These are phyloP conservation scores for Truncatella angustata DNA, from an alignment of 2,329 filamentous ascomycete species.

Conservation along the genomic window DNA sequence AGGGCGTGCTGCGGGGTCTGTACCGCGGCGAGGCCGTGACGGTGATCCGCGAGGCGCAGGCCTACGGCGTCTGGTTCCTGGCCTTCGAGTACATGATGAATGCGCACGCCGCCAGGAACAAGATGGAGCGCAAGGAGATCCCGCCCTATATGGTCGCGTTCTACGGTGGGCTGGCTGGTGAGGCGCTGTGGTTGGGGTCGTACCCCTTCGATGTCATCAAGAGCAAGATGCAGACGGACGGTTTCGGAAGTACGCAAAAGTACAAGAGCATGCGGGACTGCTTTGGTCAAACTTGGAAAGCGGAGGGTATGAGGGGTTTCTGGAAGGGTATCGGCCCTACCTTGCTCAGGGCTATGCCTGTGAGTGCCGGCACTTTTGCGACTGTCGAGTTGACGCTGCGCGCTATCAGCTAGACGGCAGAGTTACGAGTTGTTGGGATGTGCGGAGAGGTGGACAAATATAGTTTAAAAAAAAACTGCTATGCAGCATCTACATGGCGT, in stretches of 20 bases:
- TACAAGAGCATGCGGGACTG: slow-evolving; percentile 86
- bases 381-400: slow-evolving; percentile 70
- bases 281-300: slow-evolving; percentile 77
- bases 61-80: slow-evolving; percentile 94
- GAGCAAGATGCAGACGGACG: slow-evolving; percentile 99
- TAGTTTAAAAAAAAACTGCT: neutral
- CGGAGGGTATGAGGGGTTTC: slow-evolving; percentile 79
- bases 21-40: slow-evolving; percentile 90
- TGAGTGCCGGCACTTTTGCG: slow-evolving; percentile 95
- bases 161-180: slow-evolving; percentile 91
- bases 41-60: slow-evolving; percentile 82
- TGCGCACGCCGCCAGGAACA: slow-evolving; percentile 75
- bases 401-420: slow-evolving; percentile 45
- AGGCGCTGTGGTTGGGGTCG: slow-evolving; percentile 87
- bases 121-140: slow-evolving; percentile 72
- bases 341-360: slow-evolving; percentile 90
- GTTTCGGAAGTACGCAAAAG: slow-evolving; percentile 69
- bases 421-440: neutral
- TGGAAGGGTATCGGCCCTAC: slow-evolving; percentile 95
- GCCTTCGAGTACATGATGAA: slow-evolving; percentile 98
- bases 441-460: too few relatives aligned
- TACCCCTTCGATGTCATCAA: slow-evolving; percentile 98
- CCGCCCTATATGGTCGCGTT: slow-evolving; percentile 82
- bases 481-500: neutral
- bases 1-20: slow-evolving; percentile 68